Conservation (phyloP, 495 filamentous ascomycete genomes). For the Penicillium cinerascens region DNA sequence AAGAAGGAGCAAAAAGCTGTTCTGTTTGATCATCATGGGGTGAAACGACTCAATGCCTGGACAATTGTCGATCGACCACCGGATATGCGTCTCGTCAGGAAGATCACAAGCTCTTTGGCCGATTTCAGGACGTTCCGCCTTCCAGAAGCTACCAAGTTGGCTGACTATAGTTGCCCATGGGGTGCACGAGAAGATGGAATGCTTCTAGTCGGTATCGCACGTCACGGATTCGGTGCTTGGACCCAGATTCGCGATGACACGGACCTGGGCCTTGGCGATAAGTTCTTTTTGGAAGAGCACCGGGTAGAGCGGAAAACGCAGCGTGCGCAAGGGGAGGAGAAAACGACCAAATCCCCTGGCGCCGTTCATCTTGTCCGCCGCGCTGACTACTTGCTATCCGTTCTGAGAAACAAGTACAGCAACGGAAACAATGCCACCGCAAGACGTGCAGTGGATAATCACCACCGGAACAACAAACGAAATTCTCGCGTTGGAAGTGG, state of each 20-base stretch:
- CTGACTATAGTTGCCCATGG: slow-evolving; percentile 85
- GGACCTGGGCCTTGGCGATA: slow-evolving; percentile 81
- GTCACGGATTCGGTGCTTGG: slow-evolving; percentile 95
- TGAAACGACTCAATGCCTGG: slow-evolving; percentile 91
- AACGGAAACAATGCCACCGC: slow-evolving; percentile 61
- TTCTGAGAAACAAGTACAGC: slow-evolving; percentile 75
- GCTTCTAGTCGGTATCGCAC: slow-evolving; percentile 88
- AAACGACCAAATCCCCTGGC: slow-evolving; percentile 83
- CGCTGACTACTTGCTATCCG: slow-evolving; percentile 88
- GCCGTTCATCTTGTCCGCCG: slow-evolving; percentile 94
- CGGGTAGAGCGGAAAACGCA: slow-evolving; percentile 97
- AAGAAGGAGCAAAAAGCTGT: slow-evolving; percentile 98
- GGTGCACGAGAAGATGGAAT: slow-evolving; percentile 92
- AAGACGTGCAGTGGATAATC: slow-evolving; percentile 81
- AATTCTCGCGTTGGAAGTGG: slow-evolving; percentile 38
- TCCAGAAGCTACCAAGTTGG: slow-evolving; percentile 83
- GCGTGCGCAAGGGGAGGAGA: slow-evolving; percentile 68
- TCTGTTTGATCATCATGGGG: slow-evolving; percentile 85
- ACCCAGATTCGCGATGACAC: slow-evolving; percentile 84
- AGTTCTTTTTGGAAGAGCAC: slow-evolving; percentile 96
- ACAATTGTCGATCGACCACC: slow-evolving; percentile 85
- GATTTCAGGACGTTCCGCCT: slow-evolving; percentile 79
- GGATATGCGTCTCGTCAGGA: slow-evolving; percentile 79
- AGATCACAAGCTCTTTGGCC: slow-evolving; percentile 58
- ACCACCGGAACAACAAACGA: slow-evolving; percentile 83